A percentile compares a stretch with the other conserved stretches of the same genome.
These are phyloP conservation scores for Triglochin maritima DNA, from an alignment of 106 monocot species.

Conservation along the genomic window DNA sequence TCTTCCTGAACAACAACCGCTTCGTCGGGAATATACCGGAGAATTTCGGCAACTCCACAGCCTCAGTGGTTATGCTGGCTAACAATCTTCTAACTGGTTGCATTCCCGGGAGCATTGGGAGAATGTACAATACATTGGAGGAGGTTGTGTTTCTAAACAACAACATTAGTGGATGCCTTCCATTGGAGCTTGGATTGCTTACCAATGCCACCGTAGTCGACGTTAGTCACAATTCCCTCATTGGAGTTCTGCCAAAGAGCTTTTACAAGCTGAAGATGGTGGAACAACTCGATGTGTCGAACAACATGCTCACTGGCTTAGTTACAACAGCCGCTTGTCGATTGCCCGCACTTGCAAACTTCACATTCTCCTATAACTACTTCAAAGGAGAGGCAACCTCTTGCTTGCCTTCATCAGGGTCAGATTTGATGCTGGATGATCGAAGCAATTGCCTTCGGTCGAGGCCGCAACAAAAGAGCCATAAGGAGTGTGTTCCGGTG, in stretches of 20 bases:
- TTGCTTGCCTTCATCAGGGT: slow-evolving; percentile 1
- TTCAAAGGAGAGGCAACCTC: slow-evolving; percentile 11
- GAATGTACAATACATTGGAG: slow-evolving; percentile 3
- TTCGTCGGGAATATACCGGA: slow-evolving; percentile 9
- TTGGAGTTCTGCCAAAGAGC: slow-evolving; percentile 5
- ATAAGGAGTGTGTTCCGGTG: neutral
- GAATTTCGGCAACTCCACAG: slow-evolving; percentile 10
- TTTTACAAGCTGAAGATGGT: slow-evolving; percentile 2
- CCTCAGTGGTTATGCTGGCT: slow-evolving; percentile 6
- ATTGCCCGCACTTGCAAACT: slow-evolving; percentile 6
- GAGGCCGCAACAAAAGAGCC: slow-evolving; percentile 6
- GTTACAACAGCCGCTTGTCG: neutral
- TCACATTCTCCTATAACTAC: slow-evolving; percentile 12
- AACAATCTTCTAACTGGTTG: slow-evolving; percentile 9
- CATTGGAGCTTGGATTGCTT: slow-evolving; percentile 4
- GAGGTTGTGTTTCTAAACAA: slow-evolving; percentile 12
- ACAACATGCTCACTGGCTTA: slow-evolving; percentile 7
- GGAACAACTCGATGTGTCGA: slow-evolving; percentile 4
- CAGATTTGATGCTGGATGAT: slow-evolving; percentile 1
- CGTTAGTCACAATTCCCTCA: neutral
- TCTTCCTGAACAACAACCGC: slow-evolving; percentile 14
- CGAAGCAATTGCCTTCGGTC: slow-evolving; percentile 11
- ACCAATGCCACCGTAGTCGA: slow-evolving; percentile 1
- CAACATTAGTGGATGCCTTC: slow-evolving; percentile 5
- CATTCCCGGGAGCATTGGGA: slow-evolving; percentile 7